Evolutionary conservation across 805 yeast genomes (phyloP).

Genomic region (Kregervanrija fluxuum): DNA sequence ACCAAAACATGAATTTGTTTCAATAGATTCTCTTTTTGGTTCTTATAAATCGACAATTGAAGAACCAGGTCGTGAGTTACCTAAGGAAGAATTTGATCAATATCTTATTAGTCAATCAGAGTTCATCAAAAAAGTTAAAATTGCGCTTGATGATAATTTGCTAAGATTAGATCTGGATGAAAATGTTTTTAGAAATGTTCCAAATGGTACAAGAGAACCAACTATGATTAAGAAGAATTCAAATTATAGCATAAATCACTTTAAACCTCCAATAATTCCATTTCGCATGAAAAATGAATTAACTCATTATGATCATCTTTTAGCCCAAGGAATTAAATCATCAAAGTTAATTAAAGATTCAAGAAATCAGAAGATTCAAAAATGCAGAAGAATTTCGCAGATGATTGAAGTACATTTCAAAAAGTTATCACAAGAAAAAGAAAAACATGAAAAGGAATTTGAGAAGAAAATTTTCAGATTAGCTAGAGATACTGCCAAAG

Average conservation of each 20-base stretch:
- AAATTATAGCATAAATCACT: constrained; percentile 22
- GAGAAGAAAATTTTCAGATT: constrained; percentile 62
- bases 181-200: constrained; percentile 39
- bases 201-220: constrained; percentile 32
- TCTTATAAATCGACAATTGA: constrained; percentile 57
- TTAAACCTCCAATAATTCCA: constrained; percentile 34
- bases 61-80: constrained; percentile 36
- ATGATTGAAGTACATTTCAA: constrained; percentile 86
- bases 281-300: constrained; percentile 29
- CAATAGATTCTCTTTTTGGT: constrained; percentile 38
- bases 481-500: constrained; percentile 76
- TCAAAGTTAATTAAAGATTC: constrained; percentile 64
- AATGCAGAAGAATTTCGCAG: constrained; percentile 64
- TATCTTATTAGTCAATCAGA: constrained; percentile 46
- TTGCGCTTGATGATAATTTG: constrained; percentile 39
- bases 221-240: constrained; percentile 30
- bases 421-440: constrained; percentile 82
- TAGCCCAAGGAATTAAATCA: constrained; percentile 68
- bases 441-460: constrained; percentile 65
- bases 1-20: constrained; percentile 35
- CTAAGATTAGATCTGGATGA: constrained; percentile 38
- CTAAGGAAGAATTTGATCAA: constrained; percentile 52
- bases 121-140: constrained; percentile 36
- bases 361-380: constrained; percentile 55
- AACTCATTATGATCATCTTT: constrained; percentile 65